Conservation (phyloP, 2,329 filamentous ascomycete genomes). For the Ascomycota sp. region DNA sequence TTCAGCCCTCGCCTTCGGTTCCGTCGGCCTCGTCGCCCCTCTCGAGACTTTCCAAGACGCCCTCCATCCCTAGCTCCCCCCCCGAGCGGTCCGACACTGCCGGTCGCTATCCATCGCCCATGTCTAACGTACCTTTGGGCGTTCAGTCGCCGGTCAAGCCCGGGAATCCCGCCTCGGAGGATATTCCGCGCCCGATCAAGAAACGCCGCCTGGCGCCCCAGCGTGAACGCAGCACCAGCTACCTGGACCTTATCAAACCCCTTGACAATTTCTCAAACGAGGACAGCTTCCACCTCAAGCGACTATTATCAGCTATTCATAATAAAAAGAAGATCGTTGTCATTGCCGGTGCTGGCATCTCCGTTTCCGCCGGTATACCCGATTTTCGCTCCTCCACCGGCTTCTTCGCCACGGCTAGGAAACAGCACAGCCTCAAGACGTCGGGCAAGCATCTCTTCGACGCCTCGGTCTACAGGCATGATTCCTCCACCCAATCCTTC, state of each 20-base stretch:
- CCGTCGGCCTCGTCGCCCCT: constrained; percentile 31
- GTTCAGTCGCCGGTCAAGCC: constrained; percentile 29
- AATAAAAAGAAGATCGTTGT: constrained; percentile 94
- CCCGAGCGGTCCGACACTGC: constrained; percentile 16
- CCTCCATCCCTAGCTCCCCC: constrained; percentile 27
- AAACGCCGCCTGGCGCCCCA: constrained; percentile 44
- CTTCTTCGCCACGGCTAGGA: constrained; percentile 68
- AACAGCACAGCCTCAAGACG: constrained; percentile 68
- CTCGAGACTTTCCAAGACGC: constrained; percentile 31
- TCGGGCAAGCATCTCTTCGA: constrained; percentile 95
- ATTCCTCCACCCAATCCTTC: constrained; percentile 72
- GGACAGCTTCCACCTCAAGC: constrained; percentile 37
- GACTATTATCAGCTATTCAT: constrained; percentile 53
- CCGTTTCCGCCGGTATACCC: constrained; percentile 87
- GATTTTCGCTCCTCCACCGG: constrained; percentile 88
- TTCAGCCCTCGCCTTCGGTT: too few species aligned
- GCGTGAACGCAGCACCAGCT: constrained; percentile 55
- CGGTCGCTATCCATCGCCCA: constrained; percentile 31
- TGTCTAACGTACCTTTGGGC: constrained; percentile 24
- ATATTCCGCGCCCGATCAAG: constrained; percentile 53
- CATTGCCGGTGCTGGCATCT: constrained; percentile 90
- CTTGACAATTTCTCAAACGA: constrained; percentile 25
- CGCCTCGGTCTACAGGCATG: constrained; percentile 89
- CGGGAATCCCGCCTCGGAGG: constrained; percentile 17
- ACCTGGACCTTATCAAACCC: constrained; percentile 47